Evolutionary conservation across 176 grass and related monocot species (phyloP).

Genomic region (Zea luxurians): DNA sequence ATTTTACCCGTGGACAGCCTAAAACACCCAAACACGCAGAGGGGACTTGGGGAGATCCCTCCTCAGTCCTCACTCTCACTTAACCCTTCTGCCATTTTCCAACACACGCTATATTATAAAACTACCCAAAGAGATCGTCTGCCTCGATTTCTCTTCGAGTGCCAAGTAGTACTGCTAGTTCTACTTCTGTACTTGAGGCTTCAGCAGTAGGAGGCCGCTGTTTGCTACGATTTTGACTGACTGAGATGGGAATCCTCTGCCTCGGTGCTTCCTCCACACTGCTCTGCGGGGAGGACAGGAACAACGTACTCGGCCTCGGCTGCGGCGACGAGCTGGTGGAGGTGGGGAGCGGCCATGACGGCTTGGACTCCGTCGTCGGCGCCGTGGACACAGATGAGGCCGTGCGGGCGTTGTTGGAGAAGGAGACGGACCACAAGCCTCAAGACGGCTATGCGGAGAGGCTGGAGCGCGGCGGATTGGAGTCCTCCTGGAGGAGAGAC

Average conservation of each 20-base stretch:
- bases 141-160: background rate
- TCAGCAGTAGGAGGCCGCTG: background rate
- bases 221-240: constrained; percentile 10
- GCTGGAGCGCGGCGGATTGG: constrained; percentile 54
- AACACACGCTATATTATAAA: background rate
- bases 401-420: constrained; percentile 52
- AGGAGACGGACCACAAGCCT: constrained; percentile 63
- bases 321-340: constrained; percentile 28
- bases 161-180: background rate
- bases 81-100: constrained; percentile 26
- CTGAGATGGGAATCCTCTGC: constrained; percentile 48
- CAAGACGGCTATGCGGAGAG: constrained; percentile 48
- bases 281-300: constrained; percentile 65
- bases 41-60: too few relatives aligned
- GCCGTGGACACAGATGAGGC: constrained; percentile 48
- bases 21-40: too few relatives aligned
- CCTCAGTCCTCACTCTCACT: too few relatives aligned
- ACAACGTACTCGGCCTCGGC: constrained; percentile 50
- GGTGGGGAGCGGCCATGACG: constrained; percentile 25
- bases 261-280: constrained; percentile 48
- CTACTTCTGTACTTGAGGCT: background rate
- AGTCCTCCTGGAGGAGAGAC: constrained; percentile 63
- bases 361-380: constrained; percentile 22
- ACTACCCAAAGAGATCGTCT: background rate
- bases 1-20: too few relatives aligned